Percentiles rank a stretch among this genome's conserved stretches.
Evolutionary conservation across 768 basidiomycete species (phyloP).

Genomic region (Rhizopogon vulgaris): DNA sequence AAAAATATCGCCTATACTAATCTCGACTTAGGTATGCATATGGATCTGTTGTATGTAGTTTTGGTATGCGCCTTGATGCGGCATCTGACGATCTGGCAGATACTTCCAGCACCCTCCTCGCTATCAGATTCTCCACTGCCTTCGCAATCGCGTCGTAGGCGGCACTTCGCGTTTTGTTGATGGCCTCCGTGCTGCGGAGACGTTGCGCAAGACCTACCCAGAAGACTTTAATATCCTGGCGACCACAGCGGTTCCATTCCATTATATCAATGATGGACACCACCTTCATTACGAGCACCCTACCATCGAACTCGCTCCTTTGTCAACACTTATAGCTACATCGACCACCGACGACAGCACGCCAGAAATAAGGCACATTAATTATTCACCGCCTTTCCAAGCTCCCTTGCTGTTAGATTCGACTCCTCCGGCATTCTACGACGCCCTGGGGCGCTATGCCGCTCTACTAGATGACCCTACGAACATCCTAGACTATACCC

Average conservation of each 20-base stretch:
- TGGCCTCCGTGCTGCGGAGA: constrained; percentile 55
- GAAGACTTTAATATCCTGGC: constrained; percentile 54
- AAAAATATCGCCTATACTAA: constrained; percentile 95
- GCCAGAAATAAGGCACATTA: constrained; percentile 55
- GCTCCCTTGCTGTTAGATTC: constrained; percentile 54
- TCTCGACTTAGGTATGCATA: constrained; percentile 80
- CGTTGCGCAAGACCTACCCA: constrained; percentile 42
- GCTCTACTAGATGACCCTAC: constrained; percentile 44
- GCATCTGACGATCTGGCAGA: constrained; percentile 32
- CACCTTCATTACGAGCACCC: constrained; percentile 69
- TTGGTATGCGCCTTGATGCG: neutral
- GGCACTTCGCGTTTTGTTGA: constrained; percentile 88
- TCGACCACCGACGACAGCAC: constrained; percentile 1
- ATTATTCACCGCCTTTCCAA: constrained; percentile 95
- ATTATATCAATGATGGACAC: constrained; percentile 88
- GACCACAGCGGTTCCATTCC: constrained; percentile 68
- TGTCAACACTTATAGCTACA: constrained; percentile 7
- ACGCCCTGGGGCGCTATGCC: constrained; percentile 59
- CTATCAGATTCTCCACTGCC: constrained; percentile 88
- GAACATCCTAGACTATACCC: constrained; percentile 54
- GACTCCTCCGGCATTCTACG: constrained; percentile 53
- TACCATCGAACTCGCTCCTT: constrained; percentile 56
- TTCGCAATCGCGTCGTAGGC: constrained; percentile 78
- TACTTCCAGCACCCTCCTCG: constrained; percentile 90
- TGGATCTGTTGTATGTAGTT: constrained; percentile 80